These are phyloP conservation scores for Xerocomus minutiporus DNA, from an alignment of 1,284 basidiomycete species.

Conservation along the genomic window DNA sequence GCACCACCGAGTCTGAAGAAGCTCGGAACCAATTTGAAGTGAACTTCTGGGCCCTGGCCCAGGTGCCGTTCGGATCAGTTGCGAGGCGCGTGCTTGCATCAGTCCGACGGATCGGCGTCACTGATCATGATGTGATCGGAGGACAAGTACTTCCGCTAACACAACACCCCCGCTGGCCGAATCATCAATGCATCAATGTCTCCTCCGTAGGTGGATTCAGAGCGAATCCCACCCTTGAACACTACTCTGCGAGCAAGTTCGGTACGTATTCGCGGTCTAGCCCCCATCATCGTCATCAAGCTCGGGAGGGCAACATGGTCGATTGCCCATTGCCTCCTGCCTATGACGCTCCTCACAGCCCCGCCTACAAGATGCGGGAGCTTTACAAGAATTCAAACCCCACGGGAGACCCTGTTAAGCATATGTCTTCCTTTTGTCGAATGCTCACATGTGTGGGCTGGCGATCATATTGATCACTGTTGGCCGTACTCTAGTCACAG, in stretches of 20 bases:
- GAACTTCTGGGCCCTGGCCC: conserved; percentile 32
- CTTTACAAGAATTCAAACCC: conserved; percentile 8
- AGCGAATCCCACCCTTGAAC: conserved; percentile 16
- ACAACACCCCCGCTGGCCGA: conserved; percentile 19
- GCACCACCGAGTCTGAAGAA: conserved; percentile 21
- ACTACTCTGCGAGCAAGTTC: conserved; percentile 25
- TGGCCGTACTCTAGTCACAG: conserved; percentile 12
- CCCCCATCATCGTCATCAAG: not conserved
- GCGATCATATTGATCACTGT: conserved; percentile 6
- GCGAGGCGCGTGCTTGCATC: conserved; percentile 12
- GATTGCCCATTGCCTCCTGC: conserved; percentile 14
- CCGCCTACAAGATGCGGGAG: conserved; percentile 12
- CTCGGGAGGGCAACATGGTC: conserved; percentile 17
- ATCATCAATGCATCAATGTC: conserved; percentile 14
- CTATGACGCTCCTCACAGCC: conserved; percentile 16
- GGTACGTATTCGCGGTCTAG: conserved; percentile 11
- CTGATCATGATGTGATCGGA: conserved; percentile 10
- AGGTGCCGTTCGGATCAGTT: conserved; percentile 30
- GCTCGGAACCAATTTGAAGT: conserved; percentile 35
- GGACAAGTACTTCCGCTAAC: conserved; percentile 23
- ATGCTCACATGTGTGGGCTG: not conserved
- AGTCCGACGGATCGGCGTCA: not conserved
- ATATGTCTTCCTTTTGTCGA: not conserved
- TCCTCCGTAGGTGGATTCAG: conserved; percentile 23
- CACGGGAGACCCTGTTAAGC: not conserved